phyloP scores from a whole-genome alignment of 2,329 filamentous ascomycete genomes.

The Colletotrichum musae region DNA sequence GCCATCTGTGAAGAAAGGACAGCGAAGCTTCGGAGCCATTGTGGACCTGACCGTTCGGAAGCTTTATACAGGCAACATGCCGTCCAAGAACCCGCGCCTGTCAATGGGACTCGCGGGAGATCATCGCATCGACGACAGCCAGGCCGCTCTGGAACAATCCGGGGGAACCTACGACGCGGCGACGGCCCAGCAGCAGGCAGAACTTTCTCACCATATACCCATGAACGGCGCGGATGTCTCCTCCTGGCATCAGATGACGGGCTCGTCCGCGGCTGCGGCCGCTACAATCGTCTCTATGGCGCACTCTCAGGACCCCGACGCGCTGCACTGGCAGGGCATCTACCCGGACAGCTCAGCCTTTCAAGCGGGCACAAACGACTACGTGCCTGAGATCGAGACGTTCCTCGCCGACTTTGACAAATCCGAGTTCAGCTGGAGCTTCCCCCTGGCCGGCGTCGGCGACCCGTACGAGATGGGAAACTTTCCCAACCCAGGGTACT shows the following conservation, averaged over 20 bases:
- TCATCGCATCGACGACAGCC: constrained; percentile 10
- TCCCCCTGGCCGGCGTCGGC: constrained; percentile 28
- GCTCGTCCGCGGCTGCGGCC: constrained; percentile 6
- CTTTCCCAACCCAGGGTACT: constrained; percentile 13
- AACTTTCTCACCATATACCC: constrained; percentile 10
- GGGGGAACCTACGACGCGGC: constrained; percentile 17
- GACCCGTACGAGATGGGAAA: constrained; percentile 20
- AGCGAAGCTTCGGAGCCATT: constrained; percentile 49
- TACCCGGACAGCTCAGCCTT: constrained; percentile 8
- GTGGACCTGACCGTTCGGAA: constrained; percentile 47
- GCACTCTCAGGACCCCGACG: neutral
- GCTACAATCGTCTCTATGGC: neutral
- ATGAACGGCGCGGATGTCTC: constrained; percentile 15
- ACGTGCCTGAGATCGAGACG: constrained; percentile 34
- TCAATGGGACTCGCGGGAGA: constrained; percentile 7
- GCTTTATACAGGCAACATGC: constrained; percentile 34
- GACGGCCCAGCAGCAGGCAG: constrained; percentile 7
- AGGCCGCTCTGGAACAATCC: neutral
- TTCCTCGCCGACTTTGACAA: constrained; percentile 40
- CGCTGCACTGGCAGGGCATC: constrained; percentile 27
- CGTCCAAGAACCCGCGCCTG: constrained; percentile 31
- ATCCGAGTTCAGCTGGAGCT: constrained; percentile 40
- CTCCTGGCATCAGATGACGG: constrained; percentile 25
- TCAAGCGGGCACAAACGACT: constrained; percentile 9
- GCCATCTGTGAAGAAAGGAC: constrained; percentile 52